Evolutionary conservation across 495 filamentous ascomycete species (phyloP), one percentile per base, ranked within the genome.

Genomic region (Penicillium egyptiacum): DNA sequence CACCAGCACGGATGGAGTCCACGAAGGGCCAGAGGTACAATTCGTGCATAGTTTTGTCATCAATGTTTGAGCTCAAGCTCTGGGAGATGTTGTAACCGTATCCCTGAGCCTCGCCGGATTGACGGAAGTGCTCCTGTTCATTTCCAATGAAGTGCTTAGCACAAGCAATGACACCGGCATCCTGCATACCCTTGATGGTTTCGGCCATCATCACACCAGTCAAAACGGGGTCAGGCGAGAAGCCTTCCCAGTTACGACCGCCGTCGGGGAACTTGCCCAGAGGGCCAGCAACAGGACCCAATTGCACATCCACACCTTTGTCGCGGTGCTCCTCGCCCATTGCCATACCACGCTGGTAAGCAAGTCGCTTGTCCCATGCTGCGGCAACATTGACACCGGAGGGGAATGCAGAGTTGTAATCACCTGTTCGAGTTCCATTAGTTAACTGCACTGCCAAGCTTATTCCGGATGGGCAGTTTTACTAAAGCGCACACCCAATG

Each of bases 21-120:
- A 88, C 89, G 58, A 90, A 91, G 17, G 89, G 89, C 78, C 94
- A 98, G 11, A 96, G 79, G 67, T 98, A 98, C 35, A 94, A 66
- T 71, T 98, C 94, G 71, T 98, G 94, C 84, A 98, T 83, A 3
- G 93, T 95, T 69, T 84, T 87, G 73, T 98, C 94, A 67, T 97
- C 94, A 16, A 97, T 75, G 67, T 97, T 98, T 16, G 87, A 84
- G 65, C 90, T 94, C 5, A 87, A 47, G 25, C 79, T 75, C 51
- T 92, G 82, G 23, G 63, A 70, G 53, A 90, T 87, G 57, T 86
- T 79, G 67, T 79, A 86, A 3, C 86, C 85, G 57, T 83, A 87
- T 16, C 75, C 79, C 43, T 68, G 68, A 3, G 84, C 80, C 66
- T 91, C 88, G n/a, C 75, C 70, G 0, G 70, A 69, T 68, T 94